A percentile compares a stretch with the other conserved stretches of the same genome.
Conservation (phyloP, 2,329 filamentous ascomycete genomes). For the Ceratocystis colombiana region DNA sequence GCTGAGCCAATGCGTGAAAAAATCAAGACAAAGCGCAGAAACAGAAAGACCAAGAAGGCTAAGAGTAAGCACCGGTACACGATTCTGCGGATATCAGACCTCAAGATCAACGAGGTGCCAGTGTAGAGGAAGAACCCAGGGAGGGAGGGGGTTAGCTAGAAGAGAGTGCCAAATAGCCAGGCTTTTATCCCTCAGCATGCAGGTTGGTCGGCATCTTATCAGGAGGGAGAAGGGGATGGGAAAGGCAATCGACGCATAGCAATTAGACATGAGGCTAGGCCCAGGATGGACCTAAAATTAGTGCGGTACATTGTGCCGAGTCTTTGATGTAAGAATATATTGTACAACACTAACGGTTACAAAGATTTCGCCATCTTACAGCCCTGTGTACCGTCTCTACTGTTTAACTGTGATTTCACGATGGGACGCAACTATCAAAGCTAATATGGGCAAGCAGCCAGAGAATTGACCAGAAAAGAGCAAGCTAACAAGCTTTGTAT, state of each 20-base stretch:
- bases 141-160: background rate
- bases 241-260: background rate
- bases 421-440: background rate
- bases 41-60: slow-evolving; percentile 61
- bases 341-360: slow-evolving; percentile 19
- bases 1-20: slow-evolving; percentile 66
- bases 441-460: background rate
- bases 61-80: slow-evolving; percentile 89
- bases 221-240: too few species aligned
- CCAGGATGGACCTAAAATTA: background rate
- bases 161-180: background rate
- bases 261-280: background rate
- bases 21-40: slow-evolving; percentile 72
- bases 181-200: background rate
- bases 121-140: background rate
- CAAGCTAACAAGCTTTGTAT: background rate
- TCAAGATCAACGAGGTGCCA: slow-evolving; percentile 48
- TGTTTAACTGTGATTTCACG: too few species aligned
- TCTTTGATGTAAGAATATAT: slow-evolving; percentile 22
- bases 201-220: too few species aligned
- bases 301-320: slow-evolving; percentile 7
- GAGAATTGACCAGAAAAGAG: background rate
- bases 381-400: background rate
- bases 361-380: background rate
- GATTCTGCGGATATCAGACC: slow-evolving; percentile 70